Evolutionary conservation across 73 alveolate genomes (phyloP).

Genomic region (Tetrahymena thermophila): DNA sequence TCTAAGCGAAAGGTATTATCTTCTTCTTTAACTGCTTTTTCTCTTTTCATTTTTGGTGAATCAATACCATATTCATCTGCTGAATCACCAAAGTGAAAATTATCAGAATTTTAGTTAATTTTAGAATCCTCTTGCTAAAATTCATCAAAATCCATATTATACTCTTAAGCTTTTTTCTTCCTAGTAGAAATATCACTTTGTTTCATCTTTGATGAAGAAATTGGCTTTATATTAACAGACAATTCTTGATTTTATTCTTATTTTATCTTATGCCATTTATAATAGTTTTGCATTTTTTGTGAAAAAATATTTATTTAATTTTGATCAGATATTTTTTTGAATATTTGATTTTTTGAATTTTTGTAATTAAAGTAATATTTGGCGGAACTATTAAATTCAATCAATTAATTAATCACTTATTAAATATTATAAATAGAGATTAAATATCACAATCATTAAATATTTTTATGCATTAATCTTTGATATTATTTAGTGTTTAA

Average conservation of each 20-base stretch:
- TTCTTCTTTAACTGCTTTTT: neutral
- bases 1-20: neutral
- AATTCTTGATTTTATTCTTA: neutral
- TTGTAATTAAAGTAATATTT: neutral
- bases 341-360: neutral
- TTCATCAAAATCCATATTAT: neutral
- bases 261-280: neutral
- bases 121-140: neutral
- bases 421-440: neutral
- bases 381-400: neutral
- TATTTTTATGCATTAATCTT: too few species aligned
- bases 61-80: neutral
- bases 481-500: too few species aligned
- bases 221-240: neutral
- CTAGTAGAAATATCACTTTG: neutral
- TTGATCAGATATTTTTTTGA: neutral
- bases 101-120: neutral
- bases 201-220: neutral
- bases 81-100: neutral
- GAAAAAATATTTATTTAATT: neutral
- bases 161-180: neutral
- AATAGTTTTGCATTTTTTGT: neutral
- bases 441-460: neutral
- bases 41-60: neutral
- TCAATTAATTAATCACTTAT: neutral